Percentiles rank a stretch among this genome's conserved stretches.
These are phyloP conservation scores for Plasmodium fragile DNA, from an alignment of 169 alveolate species.

Conservation along the genomic window DNA sequence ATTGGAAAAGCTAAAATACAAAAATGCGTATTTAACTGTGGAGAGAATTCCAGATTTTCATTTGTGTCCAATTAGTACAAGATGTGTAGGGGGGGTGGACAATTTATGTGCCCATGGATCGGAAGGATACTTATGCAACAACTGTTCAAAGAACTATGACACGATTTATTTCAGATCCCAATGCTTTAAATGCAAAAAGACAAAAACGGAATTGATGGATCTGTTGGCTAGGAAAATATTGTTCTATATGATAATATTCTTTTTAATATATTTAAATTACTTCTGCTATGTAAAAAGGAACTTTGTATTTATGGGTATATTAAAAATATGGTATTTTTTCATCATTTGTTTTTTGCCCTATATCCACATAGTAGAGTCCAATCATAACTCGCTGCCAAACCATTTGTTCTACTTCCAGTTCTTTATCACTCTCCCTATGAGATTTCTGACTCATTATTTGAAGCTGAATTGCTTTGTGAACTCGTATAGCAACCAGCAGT, in stretches of 20 bases:
- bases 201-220: slow-evolving; percentile 38
- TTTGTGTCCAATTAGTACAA: slow-evolving; percentile 62
- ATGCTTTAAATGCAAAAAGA: slow-evolving; percentile 47
- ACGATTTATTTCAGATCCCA: slow-evolving; percentile 41
- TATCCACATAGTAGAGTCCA: slow-evolving; percentile 33
- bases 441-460: slow-evolving; percentile 31
- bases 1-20: slow-evolving; percentile 46
- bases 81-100: slow-evolving; percentile 51
- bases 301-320: slow-evolving; percentile 57
- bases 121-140: slow-evolving; percentile 83
- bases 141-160: slow-evolving; percentile 71
- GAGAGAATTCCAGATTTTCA: slow-evolving; percentile 75
- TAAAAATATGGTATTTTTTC: slow-evolving; percentile 74
- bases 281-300: slow-evolving; percentile 70
- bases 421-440: slow-evolving; percentile 49
- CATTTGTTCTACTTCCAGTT: slow-evolving; percentile 36
- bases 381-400: not conserved
- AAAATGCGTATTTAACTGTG: slow-evolving; percentile 26
- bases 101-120: slow-evolving; percentile 82
- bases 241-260: slow-evolving; percentile 43
- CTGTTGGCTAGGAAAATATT: slow-evolving; percentile 25
- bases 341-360: slow-evolving; percentile 67
- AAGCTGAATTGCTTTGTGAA: slow-evolving; percentile 60
- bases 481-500: slow-evolving; percentile 12
- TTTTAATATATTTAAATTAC: slow-evolving; percentile 66